These are phyloP conservation scores for Pyrrhoderma noxium DNA, from an alignment of 1,284 basidiomycete species.

Conservation along the genomic window DNA sequence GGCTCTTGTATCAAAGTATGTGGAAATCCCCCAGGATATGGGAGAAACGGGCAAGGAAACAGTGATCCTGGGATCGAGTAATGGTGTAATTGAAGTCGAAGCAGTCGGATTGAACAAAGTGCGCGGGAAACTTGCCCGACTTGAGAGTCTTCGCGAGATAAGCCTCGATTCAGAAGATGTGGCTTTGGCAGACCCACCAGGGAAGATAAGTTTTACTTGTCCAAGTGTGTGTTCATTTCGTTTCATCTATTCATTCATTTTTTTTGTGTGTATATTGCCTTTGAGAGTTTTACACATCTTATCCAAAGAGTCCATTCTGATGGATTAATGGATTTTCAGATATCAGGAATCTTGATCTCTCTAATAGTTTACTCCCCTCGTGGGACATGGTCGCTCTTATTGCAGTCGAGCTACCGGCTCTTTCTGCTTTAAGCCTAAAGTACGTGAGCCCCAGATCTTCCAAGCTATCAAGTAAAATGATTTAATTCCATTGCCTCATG, in stretches of 20 bases:
- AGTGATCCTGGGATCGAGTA: conserved; percentile 74
- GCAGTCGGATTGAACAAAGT: conserved; percentile 80
- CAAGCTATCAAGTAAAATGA: conserved; percentile 12
- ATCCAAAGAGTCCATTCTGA: too few species aligned
- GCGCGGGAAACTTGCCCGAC: conserved; percentile 55
- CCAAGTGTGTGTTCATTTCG: conserved; percentile 46
- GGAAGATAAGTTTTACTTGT: conserved; percentile 52
- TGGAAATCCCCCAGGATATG: conserved; percentile 42
- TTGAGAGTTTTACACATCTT: too few species aligned
- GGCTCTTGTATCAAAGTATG: conserved; percentile 72
- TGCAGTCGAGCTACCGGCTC: conserved; percentile 48
- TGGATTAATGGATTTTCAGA: conserved; percentile 35
- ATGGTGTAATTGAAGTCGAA: conserved; percentile 78
- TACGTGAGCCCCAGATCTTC: conserved; percentile 31
- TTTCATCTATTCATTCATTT: neutral
- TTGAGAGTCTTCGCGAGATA: conserved; percentile 66
- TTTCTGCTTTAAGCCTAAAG: conserved; percentile 75
- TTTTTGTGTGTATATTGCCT: neutral
- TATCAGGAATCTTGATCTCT: conserved; percentile 76
- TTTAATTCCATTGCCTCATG: too few species aligned
- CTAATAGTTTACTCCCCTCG: conserved; percentile 63
- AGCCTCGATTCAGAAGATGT: conserved; percentile 71
- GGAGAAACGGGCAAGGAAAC: conserved; percentile 47
- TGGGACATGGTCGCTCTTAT: conserved; percentile 73
- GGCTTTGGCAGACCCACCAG: conserved; percentile 46